phyloP scores from a whole-genome alignment of 2,329 filamentous ascomycete genomes.

The Colletotrichum costaricense region DNA sequence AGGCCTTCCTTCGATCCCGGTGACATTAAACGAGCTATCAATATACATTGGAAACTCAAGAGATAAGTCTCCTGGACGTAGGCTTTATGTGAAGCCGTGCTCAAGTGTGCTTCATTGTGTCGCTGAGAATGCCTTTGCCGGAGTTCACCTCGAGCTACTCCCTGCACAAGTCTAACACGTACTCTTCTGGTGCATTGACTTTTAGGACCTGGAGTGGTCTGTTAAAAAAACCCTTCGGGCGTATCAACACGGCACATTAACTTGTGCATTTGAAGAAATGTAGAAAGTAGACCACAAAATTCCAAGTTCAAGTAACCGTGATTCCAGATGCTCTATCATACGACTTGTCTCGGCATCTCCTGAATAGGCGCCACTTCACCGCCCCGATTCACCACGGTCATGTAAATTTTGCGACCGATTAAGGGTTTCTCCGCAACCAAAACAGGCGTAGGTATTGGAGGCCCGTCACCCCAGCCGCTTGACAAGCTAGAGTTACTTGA shows the following conservation, averaged over 20 bases:
- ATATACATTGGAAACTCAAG: too few relatives aligned
- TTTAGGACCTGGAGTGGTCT: too few relatives aligned
- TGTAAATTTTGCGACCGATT: not conserved
- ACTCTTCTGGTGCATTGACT: too few relatives aligned
- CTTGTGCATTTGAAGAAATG: not conserved
- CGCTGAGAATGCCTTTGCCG: too few relatives aligned
- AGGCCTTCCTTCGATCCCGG: too few relatives aligned
- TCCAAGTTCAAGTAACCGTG: not conserved
- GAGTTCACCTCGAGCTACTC: too few relatives aligned
- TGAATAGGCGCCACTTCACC: not conserved
- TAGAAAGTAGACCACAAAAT: not conserved
- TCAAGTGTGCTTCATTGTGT: too few relatives aligned
- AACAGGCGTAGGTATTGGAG: not conserved
- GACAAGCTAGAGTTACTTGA: slow-evolving; percentile 9
- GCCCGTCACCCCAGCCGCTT: slow-evolving; percentile 19
- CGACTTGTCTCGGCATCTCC: not conserved
- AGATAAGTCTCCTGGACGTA: too few relatives aligned
- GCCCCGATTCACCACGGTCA: too few relatives aligned
- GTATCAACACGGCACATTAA: not conserved
- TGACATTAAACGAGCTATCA: too few relatives aligned
- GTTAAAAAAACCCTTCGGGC: not conserved
- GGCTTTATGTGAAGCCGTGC: too few relatives aligned
- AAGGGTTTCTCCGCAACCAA: not conserved
- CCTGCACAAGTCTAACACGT: too few relatives aligned
- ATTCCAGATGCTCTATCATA: not conserved